Percentiles rank a stretch among this genome's conserved stretches.
Evolutionary conservation across 108 stramenopile genomes (phyloP).

Genomic region (Stephanodiscus triporus): DNA sequence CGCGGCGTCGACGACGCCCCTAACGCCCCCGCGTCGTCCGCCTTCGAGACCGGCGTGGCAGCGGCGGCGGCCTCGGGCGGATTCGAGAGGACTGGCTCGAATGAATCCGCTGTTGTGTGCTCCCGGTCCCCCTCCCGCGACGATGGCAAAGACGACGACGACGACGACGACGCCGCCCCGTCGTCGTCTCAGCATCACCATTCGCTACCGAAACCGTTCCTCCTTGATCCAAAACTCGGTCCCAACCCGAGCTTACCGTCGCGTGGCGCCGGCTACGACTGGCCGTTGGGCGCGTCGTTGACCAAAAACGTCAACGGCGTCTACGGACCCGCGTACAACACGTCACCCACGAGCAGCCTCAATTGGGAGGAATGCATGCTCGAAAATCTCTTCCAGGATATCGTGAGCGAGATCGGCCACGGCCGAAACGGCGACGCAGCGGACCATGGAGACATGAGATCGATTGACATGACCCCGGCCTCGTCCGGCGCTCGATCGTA

Average conservation of each 20-base stretch:
- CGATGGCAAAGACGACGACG: too few relatives aligned
- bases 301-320: background rate
- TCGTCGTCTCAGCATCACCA: too few relatives aligned
- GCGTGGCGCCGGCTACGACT: background rate
- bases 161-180: too few relatives aligned
- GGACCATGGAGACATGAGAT: background rate
- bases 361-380: slow-evolving; percentile 19
- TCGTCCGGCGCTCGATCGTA: too few relatives aligned
- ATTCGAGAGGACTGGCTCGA: background rate
- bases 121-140: too few relatives aligned
- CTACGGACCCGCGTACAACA: background rate
- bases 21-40: too few relatives aligned
- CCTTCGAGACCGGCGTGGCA: background rate
- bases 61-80: background rate
- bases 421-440: too few relatives aligned
- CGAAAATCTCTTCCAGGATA: slow-evolving; percentile 14
- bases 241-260: background rate
- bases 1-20: background rate
- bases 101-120: too few relatives aligned
- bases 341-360: slow-evolving; percentile 3
- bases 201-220: too few relatives aligned
- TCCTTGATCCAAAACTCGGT: too few relatives aligned
- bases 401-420: background rate
- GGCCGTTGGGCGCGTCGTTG: background rate
- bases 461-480: background rate